Evolutionary conservation across 2,329 filamentous ascomycete species (phyloP), one percentile per base, ranked within the genome.

Genomic region (Penicillium frequentans): DNA sequence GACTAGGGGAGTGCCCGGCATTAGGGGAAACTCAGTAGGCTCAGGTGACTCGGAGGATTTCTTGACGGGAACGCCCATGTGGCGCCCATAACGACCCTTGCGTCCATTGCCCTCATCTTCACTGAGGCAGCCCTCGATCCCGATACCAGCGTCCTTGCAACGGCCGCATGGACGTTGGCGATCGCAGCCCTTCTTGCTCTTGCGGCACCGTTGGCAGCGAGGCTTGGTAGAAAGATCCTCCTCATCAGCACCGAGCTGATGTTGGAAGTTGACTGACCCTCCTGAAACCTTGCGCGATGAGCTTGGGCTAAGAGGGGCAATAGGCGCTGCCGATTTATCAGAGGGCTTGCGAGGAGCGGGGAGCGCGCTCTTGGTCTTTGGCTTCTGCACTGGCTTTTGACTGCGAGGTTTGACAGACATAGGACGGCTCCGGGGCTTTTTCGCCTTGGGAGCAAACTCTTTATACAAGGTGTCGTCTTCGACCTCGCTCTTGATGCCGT

Each of bases 171-270:
- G 95, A 39, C 95, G 88, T 77, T 98, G 95, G 57, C 95, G 89
- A 79, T 99, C 95, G 73, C 95, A 99, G 13, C 95, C 95, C 79
- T 99, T 99, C 83, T 99, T 99, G 79, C 93, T 98, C 85, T 99
- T 99, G 69, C 95, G 90, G 82, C 95, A 99, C 57, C 95, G 90
- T 75, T 99, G 95, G 81, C 95, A 99, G 61, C 95, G 92, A 55
- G 95, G 95, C 78, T 98, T 97, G 64, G 90, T 93, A 0, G 93
- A 97, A 21, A 98, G 80, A 56, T 97, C 93, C 64, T 97, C 93
- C 64, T 96, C 91, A 64, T 92, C 91, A 31, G 81, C 80, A 48
- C 81, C 84, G 42, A 85, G 77, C 61, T 83, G 83, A 62, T 85
- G 80, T 66, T 86, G 84, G 70, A 86, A 86, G 69, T 84, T 86